Base-by-base conservation (phyloP, 257 asterid genomes). In the Solanum chmielewskii region DNA sequence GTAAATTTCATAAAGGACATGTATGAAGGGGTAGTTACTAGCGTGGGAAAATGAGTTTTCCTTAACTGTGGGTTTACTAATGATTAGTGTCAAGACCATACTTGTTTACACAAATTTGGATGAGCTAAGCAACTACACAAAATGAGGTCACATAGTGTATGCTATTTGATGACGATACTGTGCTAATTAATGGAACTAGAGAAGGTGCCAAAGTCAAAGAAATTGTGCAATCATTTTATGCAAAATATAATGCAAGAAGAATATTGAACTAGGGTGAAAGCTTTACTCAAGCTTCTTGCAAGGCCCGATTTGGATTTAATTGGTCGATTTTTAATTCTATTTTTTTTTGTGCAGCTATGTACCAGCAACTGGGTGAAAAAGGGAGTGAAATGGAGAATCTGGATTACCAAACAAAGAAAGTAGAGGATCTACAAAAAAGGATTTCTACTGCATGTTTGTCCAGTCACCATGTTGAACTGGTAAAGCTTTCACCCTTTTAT, bases 341-440 rank as follows among this genome's bases (percentile, higher is more conserved):
- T 85, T 88, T 52, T 64, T 64, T 81, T 84, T 35, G 84, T 90
- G 90, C 94, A 94, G 98, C 92, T 83, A 89, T 97, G 60, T 97
- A 94, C 91, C 97, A 95, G 93, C 98, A 95, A 88, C 89, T 95
- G 77, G 98, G 97, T 11, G 99, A 97, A 91, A 90, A 87, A 87
- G 93, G 88, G 70, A 91, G 92, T 87, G 98, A 97, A 89, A 88
- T 88, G 92, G 98, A 97, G 91, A 95, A 97, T 87, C 87, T 86
- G 3, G 96, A 93, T 88, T 94, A 91, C 87, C 95, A 90, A 52
- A 91, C 88, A 86, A 95, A 91, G 90, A 97, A 95, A 90, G 89
- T 92, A 20, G 98, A 94, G 20, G 99, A 97, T 87, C 89, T 97
- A 91, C 98, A 94, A 89, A 94, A 92, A 90, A 91, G 92, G 91